Evolutionary conservation across 2,329 filamentous ascomycete species (phyloP).

Genomic region (Graphilbum ipis-grandicollis): DNA sequence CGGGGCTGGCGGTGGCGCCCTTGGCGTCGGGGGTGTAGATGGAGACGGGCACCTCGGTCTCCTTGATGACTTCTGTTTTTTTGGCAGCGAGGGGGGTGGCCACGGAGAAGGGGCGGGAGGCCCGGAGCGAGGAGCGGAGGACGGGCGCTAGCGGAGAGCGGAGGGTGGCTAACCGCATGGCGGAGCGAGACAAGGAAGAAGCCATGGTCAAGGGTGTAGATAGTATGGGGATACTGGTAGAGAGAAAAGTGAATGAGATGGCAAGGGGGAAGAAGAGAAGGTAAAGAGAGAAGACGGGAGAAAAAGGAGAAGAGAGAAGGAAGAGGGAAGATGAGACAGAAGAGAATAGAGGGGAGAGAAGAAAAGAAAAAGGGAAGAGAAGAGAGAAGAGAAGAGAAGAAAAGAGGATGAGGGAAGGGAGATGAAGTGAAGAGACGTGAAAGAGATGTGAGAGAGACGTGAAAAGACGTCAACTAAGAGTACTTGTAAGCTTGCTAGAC

Average conservation of each 20-base stretch:
- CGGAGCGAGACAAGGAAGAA: too few species aligned
- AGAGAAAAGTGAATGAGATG: too few species aligned
- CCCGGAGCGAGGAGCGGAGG: constrained; percentile 9
- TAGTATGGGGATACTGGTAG: too few species aligned
- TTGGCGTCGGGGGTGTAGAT: constrained; percentile 31
- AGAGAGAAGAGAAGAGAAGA: constrained; percentile 8
- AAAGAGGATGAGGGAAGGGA: neutral
- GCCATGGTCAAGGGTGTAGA: constrained; percentile 12
- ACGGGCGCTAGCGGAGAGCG: constrained; percentile 14
- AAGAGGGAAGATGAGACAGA: neutral
- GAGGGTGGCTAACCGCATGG: constrained; percentile 13
- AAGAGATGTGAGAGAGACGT: neutral
- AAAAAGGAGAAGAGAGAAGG: neutral
- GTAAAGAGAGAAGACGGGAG: neutral
- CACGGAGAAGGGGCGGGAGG: constrained; percentile 18
- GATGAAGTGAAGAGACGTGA: neutral
- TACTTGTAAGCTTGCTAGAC: too few species aligned
- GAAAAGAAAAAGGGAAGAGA: constrained; percentile 8
- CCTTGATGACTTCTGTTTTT: constrained; percentile 29
- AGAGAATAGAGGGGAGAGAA: neutral
- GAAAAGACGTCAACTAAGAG: neutral
- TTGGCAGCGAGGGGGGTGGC: constrained; percentile 20
- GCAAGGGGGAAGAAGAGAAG: neutral
- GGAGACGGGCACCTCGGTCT: constrained; percentile 39
- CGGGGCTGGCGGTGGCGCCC: constrained; percentile 22